Conservation (phyloP, 345 rosid genomes). For the Ceriops tagal region DNA sequence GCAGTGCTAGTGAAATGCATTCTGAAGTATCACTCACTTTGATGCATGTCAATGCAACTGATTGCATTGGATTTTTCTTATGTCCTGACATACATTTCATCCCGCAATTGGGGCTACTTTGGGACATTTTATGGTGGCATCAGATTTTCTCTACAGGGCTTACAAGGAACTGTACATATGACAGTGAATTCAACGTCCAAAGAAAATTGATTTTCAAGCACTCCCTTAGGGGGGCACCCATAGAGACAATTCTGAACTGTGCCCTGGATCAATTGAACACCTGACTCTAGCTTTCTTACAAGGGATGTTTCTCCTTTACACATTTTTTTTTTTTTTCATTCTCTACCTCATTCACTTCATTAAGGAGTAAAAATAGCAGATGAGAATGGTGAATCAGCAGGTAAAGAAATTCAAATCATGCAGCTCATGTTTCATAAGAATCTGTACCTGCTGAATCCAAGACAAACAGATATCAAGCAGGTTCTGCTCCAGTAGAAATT, state of each 20-base stretch:
- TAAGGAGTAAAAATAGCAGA: no score
- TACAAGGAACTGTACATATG: not conserved
- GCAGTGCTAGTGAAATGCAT: not conserved
- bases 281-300: no score
- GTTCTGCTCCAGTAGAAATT: constrained; percentile 74
- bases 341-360: no score
- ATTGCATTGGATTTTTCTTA: not conserved
- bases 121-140: not conserved
- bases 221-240: no score
- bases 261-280: no score
- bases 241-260: no score
- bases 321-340: no score
- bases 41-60: no score
- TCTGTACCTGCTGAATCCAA: constrained; percentile 94
- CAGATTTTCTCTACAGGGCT: not conserved
- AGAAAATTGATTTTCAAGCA: no score
- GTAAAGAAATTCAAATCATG: not conserved
- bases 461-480: constrained; percentile 77
- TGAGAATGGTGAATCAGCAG: no score
- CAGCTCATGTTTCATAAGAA: constrained; percentile 10
- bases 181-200: no score
- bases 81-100: not conserved
- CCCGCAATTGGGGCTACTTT: not conserved
- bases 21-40: not conserved
- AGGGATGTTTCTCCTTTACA: no score